These are phyloP conservation scores for Tubosaeta sp. DNA, from an alignment of 768 basidiomycete species.

Conservation along the genomic window DNA sequence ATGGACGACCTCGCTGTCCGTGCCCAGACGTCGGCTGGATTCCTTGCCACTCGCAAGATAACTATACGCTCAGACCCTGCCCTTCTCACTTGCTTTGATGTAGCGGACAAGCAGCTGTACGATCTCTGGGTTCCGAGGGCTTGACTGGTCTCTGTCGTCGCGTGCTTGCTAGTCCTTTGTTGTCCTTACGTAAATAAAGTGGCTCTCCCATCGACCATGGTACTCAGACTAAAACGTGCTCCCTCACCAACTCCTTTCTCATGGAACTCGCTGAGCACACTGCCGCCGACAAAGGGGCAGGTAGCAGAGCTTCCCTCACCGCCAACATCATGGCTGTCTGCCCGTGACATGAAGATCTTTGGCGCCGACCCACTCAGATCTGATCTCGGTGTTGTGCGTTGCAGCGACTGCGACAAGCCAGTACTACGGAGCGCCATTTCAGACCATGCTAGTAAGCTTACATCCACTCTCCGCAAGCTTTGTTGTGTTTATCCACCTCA, in stretches of 20 bases:
- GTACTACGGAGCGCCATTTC: constrained; percentile 68
- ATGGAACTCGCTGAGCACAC: constrained; percentile 44
- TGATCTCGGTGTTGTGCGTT: constrained; percentile 64
- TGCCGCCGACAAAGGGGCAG: constrained; percentile 35
- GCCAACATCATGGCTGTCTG: constrained; percentile 81
- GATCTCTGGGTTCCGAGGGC: constrained; percentile 63
- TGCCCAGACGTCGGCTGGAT: constrained; percentile 16
- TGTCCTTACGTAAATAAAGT: constrained; percentile 19
- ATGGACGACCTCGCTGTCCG: constrained; percentile 17
- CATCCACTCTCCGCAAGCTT: neutral
- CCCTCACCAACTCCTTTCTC: constrained; percentile 55
- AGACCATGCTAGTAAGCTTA: constrained; percentile 68
- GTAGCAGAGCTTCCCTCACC: constrained; percentile 55
- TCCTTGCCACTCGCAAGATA: constrained; percentile 34
- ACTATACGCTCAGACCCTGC: constrained; percentile 62
- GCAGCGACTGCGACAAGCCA: constrained; percentile 79
- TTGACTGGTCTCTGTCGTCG: constrained; percentile 4
- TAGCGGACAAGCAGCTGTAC: constrained; percentile 71
- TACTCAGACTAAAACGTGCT: constrained; percentile 40
- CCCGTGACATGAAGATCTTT: constrained; percentile 84
- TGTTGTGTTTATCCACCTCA: constrained; percentile 26
- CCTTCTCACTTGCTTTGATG: constrained; percentile 70
- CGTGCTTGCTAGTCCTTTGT: neutral
- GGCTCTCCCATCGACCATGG: constrained; percentile 28
- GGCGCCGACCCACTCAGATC: constrained; percentile 72